Evolutionary conservation across 1,284 basidiomycete genomes (phyloP).

Genomic region (Singerocomus inundabilis): DNA sequence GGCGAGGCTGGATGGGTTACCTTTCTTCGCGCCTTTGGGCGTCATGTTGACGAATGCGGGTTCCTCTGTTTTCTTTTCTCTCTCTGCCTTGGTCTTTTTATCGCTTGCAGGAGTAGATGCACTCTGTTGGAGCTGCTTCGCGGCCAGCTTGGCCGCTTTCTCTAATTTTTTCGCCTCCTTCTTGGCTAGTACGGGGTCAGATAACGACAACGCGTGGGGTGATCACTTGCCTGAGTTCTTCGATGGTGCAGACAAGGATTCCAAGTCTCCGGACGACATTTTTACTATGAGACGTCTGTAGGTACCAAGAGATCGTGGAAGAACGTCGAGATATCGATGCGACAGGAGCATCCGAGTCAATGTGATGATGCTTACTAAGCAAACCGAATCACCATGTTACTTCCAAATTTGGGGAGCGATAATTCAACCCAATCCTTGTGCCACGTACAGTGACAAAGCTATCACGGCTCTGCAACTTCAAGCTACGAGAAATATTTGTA

Average conservation of each 20-base stretch:
- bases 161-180: slow-evolving; percentile 74
- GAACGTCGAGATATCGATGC: background rate
- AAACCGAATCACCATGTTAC: no score
- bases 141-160: slow-evolving; percentile 77
- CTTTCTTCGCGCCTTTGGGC: slow-evolving; percentile 88
- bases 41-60: slow-evolving; percentile 82
- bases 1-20: slow-evolving; percentile 38
- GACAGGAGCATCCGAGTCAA: background rate
- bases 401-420: no score
- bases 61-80: slow-evolving; percentile 71
- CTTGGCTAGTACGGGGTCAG: slow-evolving; percentile 45
- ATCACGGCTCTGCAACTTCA: no score
- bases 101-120: slow-evolving; percentile 43
- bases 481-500: no score
- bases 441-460: no score
- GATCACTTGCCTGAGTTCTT: slow-evolving; percentile 35
- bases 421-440: no score
- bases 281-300: background rate
- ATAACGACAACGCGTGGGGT: background rate
- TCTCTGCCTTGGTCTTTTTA: slow-evolving; percentile 75
- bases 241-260: no score
- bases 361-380: no score
- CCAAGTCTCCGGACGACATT: background rate
- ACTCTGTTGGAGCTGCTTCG: slow-evolving; percentile 65
- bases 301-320: background rate